Evolutionary conservation across 2,329 filamentous ascomycete species (phyloP).

Genomic region (Penicillium oxalicum): DNA sequence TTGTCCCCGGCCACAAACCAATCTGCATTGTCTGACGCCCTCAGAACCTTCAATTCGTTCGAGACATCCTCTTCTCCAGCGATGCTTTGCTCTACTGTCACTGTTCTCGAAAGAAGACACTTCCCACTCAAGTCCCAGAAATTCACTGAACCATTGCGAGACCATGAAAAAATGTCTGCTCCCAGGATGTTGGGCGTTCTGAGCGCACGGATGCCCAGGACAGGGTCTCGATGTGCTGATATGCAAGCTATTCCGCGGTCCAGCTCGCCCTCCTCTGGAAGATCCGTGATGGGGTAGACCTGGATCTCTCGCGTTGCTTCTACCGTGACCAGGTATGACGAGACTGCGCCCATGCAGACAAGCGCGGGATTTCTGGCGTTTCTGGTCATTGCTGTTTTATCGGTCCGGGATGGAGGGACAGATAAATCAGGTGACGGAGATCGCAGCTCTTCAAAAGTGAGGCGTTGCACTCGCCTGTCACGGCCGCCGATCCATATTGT

Average conservation of each 20-base stretch:
- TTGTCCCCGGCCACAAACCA: conserved; percentile 79
- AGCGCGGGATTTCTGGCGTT: conserved; percentile 39
- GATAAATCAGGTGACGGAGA: conserved; percentile 21
- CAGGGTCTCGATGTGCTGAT: conserved; percentile 53
- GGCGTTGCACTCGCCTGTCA: conserved; percentile 50
- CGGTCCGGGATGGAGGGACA: conserved; percentile 20
- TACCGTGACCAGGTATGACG: conserved; percentile 64
- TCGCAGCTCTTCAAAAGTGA: conserved; percentile 39
- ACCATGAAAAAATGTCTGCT: conserved; percentile 85
- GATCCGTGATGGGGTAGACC: conserved; percentile 45
- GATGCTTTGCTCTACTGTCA: conserved; percentile 61
- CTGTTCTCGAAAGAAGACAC: conserved; percentile 57
- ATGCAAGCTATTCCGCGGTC: conserved; percentile 34
- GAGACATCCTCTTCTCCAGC: conserved; percentile 38
- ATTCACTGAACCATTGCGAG: conserved; percentile 68
- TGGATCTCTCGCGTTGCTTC: conserved; percentile 71
- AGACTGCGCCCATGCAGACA: conserved; percentile 63
- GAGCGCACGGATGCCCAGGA: conserved; percentile 67
- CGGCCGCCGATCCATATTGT: conserved; percentile 64
- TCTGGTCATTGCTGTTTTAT: conserved; percentile 17
- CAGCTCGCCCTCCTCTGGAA: conserved; percentile 27
- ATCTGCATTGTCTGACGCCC: conserved; percentile 55
- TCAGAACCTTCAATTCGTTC: conserved; percentile 56
- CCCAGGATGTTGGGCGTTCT: conserved; percentile 53
- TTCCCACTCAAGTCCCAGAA: conserved; percentile 76